Conservation (phyloP, 345 rosid genomes). For the Toxicodendron radicans region DNA sequence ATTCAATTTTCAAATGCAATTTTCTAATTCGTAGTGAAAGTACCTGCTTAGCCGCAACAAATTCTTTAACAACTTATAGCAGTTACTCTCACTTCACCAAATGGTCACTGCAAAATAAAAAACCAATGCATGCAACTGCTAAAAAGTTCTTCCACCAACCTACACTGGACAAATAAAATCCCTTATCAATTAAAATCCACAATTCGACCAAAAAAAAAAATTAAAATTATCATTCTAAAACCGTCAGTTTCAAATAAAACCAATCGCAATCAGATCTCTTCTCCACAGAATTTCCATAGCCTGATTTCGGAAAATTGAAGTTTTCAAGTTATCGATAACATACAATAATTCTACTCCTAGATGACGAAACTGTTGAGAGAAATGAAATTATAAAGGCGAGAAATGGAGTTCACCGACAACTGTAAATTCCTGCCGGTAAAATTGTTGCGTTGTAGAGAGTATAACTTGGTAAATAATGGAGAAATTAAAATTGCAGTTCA, state of each 20-base stretch:
- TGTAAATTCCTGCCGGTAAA: background rate
- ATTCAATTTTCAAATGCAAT: no score
- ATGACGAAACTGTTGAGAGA: background rate
- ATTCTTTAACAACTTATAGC: background rate
- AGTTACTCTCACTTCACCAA: conserved; percentile 2
- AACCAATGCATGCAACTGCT: background rate
- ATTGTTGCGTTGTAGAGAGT: background rate
- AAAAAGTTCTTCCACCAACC: background rate
- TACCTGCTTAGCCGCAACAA: conserved; percentile 15
- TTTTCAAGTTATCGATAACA: background rate
- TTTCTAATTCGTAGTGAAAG: background rate
- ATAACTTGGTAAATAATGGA: background rate
- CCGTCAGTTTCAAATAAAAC: background rate
- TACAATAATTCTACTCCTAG: background rate
- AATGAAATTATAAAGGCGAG: background rate
- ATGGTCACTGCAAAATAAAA: conserved; percentile 7
- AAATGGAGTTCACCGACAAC: background rate
- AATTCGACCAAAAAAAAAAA: background rate
- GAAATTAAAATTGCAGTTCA: background rate
- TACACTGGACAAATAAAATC: background rate
- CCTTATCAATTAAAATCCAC: background rate
- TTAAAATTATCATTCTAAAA: background rate
- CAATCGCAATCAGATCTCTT: conserved; percentile 10
- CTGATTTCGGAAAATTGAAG: background rate
- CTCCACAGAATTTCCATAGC: background rate